These are phyloP conservation scores for Penicillium fuscoglaucum DNA, from an alignment of 2,329 filamentous ascomycete genomes.

Conservation along the genomic window DNA sequence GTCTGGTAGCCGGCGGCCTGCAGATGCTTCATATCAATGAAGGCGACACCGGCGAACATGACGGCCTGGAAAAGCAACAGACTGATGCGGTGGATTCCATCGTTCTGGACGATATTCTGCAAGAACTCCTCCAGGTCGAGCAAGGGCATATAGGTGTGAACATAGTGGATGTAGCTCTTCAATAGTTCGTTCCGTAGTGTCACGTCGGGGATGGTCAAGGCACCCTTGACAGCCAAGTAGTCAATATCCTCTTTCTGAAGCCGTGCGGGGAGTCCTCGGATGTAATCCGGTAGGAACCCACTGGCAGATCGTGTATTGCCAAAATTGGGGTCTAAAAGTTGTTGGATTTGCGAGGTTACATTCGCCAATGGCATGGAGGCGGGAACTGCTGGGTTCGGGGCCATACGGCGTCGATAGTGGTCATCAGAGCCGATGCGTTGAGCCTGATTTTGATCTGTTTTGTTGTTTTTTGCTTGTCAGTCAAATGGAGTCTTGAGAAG, in stretches of 20 bases:
- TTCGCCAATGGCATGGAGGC: conserved; percentile 39
- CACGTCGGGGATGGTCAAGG: conserved; percentile 70
- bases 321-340: conserved; percentile 45
- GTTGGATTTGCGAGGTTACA: conserved; percentile 39
- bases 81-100: conserved; percentile 72
- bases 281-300: conserved; percentile 63
- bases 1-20: conserved; percentile 73
- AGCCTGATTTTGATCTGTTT: conserved; percentile 36
- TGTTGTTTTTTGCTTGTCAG: neutral
- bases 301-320: conserved; percentile 49
- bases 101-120: conserved; percentile 59
- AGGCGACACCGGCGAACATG: conserved; percentile 90
- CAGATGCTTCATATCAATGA: conserved; percentile 77
- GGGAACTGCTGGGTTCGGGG: conserved; percentile 45
- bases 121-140: conserved; percentile 67
- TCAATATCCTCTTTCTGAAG: conserved; percentile 79
- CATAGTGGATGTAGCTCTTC: conserved; percentile 80
- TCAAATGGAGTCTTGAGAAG: neutral
- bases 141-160: conserved; percentile 91
- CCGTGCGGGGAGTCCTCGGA: conserved; percentile 74
- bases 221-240: conserved; percentile 81
- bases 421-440: conserved; percentile 51
- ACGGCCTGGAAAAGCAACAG: conserved; percentile 88
- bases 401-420: conserved; percentile 47
- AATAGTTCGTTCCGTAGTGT: conserved; percentile 77